These are phyloP conservation scores for Dothiorella sarmentorum DNA, from an alignment of 2,329 filamentous ascomycete genomes.

Conservation along the genomic window DNA sequence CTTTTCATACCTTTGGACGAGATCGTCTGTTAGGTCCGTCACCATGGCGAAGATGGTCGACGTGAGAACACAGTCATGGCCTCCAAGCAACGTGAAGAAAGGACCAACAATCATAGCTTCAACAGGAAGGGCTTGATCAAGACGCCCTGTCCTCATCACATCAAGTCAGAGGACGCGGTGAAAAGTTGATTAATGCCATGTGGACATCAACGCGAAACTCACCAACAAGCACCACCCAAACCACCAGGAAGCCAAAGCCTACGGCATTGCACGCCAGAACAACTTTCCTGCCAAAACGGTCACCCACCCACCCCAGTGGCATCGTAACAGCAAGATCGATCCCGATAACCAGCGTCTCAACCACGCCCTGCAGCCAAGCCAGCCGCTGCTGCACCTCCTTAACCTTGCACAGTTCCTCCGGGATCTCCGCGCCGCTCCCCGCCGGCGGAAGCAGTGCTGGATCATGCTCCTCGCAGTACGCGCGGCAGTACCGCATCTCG, in stretches of 20 bases:
- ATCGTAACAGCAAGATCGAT: constrained; percentile 35
- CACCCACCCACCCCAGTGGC: constrained; percentile 34
- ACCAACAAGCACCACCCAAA: constrained; percentile 33
- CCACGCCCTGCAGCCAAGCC: constrained; percentile 51
- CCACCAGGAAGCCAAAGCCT: constrained; percentile 29
- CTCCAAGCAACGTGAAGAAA: constrained; percentile 32
- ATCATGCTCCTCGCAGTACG: constrained; percentile 47
- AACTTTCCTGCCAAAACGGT: constrained; percentile 27
- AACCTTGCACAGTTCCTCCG: constrained; percentile 54
- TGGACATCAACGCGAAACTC: constrained; percentile 17
- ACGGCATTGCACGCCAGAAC: constrained; percentile 35
- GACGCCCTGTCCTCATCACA: constrained; percentile 24
- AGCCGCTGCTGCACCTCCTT: constrained; percentile 50
- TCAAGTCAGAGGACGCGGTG: too few relatives aligned
- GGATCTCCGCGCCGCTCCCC: constrained; percentile 35
- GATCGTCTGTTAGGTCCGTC: constrained; percentile 30
- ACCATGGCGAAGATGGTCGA: constrained; percentile 35
- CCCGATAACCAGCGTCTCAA: constrained; percentile 36
- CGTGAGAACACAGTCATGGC: constrained; percentile 34
- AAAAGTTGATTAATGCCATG: too few relatives aligned
- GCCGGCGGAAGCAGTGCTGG: constrained; percentile 34
- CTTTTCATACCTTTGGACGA: constrained; percentile 28
- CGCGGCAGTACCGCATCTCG: constrained; percentile 42
- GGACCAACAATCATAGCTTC: constrained; percentile 32
- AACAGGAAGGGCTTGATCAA: constrained; percentile 27